Evolutionary conservation across 257 asterid species (phyloP), one percentile per base, ranked within the genome.

Genomic region (Pogostemon cablin): DNA sequence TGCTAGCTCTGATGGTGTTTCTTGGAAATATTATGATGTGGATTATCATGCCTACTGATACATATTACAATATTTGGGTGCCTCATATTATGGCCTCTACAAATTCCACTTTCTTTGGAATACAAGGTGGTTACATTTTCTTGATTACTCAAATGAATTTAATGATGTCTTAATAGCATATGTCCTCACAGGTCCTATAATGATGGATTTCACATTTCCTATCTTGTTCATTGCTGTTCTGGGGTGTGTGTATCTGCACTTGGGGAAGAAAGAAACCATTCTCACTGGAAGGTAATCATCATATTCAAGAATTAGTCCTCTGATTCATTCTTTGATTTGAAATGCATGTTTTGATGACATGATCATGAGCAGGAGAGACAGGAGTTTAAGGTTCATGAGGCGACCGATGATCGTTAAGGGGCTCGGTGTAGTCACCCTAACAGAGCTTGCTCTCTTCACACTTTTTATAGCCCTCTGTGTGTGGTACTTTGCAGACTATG

Each of bases 11-110:
- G 12, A 44, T 87, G 4, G 83, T 91, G 1, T 93, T 93, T 83
- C 93, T 93, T 62, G 97, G 97, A 4, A 89, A 91, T 77, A 76
- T 93, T 62, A 93, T 93, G 96, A 91, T 93, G 96, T 93, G 99
- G 99, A 83, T 90, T 34, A 83, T 93, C 38, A 89, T 93, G 97
- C 97, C 96, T 9, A 93, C 97, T n/a, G 95, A 85, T 82, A 89
- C 95, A 1, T 93, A 91, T 63, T 91, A 93, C 82, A 83, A 77
- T 12, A 75, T 85, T 73, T 93, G 32, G 32, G 32, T 25, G 32
- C 32, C 32, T 50, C 92, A 25, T 9, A 83, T 93, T 67, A 77
- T 89, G 77, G 85, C 92, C 57, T 73, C 69, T 68, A 87, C 96
- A 56, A 84, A 82, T 50, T 91, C 99, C 9, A 91, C 91, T 53